Conservation (phyloP, 768 basidiomycete genomes). For the Hericium rajendrae region DNA sequence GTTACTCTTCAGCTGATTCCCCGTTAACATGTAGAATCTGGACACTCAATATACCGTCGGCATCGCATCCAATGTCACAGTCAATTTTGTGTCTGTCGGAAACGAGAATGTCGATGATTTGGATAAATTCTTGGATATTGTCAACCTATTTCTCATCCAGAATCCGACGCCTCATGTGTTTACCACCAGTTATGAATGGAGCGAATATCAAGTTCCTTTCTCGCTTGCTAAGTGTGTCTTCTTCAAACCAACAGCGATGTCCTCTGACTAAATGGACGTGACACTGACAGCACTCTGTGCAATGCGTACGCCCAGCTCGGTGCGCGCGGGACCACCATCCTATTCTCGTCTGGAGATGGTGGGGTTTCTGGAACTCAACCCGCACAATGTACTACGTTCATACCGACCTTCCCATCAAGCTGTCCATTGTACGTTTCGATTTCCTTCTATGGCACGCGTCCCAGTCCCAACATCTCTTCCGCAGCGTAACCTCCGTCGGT, state of each 20-base stretch:
- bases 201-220: constrained; percentile 7
- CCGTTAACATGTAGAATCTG: constrained; percentile 18
- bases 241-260: not conserved
- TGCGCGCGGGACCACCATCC: constrained; percentile 20
- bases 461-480: not conserved
- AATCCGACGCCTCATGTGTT: constrained; percentile 14
- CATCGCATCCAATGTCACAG: constrained; percentile 18
- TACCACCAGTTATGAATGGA: constrained; percentile 13
- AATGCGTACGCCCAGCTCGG: constrained; percentile 20
- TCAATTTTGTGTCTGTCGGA: constrained; percentile 18
- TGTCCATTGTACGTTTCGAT: constrained; percentile 14
- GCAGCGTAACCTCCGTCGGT: constrained; percentile 26
- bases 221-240: not conserved
- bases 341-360: constrained; percentile 18
- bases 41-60: constrained; percentile 30
- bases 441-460: not conserved
- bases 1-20: no score
- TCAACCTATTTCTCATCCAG: constrained; percentile 14
- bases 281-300: constrained; percentile 16
- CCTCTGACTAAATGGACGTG: not conserved
- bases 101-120: constrained; percentile 7
- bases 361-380: constrained; percentile 7
- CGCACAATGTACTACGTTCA: constrained; percentile 8
- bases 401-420: constrained; percentile 14
- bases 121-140: constrained; percentile 14